Conservation (phyloP, 208 protist genomes). For the Strigomonas culicis region DNA sequence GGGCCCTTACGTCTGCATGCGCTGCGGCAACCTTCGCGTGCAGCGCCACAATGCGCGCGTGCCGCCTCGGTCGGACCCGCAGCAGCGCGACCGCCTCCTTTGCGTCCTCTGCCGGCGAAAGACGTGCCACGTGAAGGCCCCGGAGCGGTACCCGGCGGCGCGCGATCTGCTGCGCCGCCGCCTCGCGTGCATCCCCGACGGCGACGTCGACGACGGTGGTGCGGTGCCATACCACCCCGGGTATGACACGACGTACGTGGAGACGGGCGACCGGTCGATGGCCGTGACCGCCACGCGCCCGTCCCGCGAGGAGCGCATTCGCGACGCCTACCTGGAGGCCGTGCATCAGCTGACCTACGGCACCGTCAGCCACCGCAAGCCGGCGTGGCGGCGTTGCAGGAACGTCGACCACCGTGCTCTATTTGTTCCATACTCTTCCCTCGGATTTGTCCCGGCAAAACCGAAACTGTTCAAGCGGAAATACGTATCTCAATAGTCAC, state of each 20-base stretch:
- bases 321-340: background rate
- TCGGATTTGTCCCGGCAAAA: background rate
- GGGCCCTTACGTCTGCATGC: conserved; percentile 33
- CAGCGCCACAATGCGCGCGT: conserved; percentile 15
- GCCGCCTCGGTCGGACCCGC: conserved; percentile 11
- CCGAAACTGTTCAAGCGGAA: background rate
- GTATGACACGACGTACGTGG: background rate
- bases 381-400: background rate
- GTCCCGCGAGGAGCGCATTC: background rate
- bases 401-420: background rate
- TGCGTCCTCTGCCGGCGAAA: conserved; percentile 31
- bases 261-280: background rate
- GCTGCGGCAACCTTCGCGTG: conserved; percentile 29
- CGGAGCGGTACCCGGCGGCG: background rate
- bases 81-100: conserved; percentile 17
- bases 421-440: background rate
- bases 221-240: background rate
- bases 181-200: background rate
- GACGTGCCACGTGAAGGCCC: conserved; percentile 21
- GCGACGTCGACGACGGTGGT: background rate
- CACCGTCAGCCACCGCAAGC: background rate
- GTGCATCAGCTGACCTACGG: background rate
- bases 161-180: background rate
- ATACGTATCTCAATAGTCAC: background rate
- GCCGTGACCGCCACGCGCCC: background rate